A percentile compares a stretch with the other conserved stretches of the same genome.
Conservation (phyloP, 2,329 filamentous ascomycete species). For the Neofusicoccum sp. region DNA sequence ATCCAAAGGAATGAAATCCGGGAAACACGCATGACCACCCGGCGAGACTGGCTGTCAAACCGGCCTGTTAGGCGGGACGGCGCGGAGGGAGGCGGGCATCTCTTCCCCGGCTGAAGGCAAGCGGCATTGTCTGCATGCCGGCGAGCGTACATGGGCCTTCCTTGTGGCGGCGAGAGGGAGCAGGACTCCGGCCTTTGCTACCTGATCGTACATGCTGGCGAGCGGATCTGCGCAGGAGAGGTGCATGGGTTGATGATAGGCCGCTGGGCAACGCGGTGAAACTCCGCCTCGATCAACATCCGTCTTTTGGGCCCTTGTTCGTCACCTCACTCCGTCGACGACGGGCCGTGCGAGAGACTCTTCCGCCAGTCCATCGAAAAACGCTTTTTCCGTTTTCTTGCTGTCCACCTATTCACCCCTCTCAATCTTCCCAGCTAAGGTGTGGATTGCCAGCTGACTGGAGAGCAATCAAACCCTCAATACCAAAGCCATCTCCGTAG, state of each 20-base stretch:
- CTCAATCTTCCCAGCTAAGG: not conserved
- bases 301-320: not conserved
- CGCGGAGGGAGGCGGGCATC: not conserved
- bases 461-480: not conserved
- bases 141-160: not conserved
- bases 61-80: not conserved
- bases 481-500: not conserved
- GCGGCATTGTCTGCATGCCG: not conserved
- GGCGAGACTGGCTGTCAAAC: not conserved
- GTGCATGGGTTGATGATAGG: not conserved
- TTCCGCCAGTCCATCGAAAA: not conserved
- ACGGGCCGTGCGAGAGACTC: not conserved
- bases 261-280: not conserved
- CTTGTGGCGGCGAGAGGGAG: not conserved
- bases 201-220: not conserved
- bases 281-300: constrained; percentile 8
- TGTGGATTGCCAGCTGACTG: not conserved
- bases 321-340: not conserved
- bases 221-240: not conserved
- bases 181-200: not conserved
- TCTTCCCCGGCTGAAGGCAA: not conserved
- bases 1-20: not conserved
- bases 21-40: not conserved
- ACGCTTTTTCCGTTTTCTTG: not conserved
- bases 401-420: not conserved